Base-by-base conservation (phyloP, 257 asterid species). In the Penstemon newberryi region DNA sequence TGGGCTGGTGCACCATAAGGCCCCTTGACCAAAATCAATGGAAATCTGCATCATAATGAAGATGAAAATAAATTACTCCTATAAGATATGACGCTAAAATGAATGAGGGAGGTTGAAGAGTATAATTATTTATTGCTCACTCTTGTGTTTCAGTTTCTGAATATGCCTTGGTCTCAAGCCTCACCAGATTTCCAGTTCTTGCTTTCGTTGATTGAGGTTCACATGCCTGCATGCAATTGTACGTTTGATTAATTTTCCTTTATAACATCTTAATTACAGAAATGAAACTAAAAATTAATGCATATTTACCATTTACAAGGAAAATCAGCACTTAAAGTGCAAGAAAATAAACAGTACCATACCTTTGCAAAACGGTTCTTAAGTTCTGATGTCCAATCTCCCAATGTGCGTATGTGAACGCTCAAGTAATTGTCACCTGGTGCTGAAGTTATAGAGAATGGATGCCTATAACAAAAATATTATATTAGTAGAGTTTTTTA, bases 1-100 rank as follows among this genome's bases (percentile, higher is more conserved):
- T 93, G 98, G 6, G 98, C 94, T 6, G 98, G 97, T 36, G 98
- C 98, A 0, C 97, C 97, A 37, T 88, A 93, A 3, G 98, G 97
- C 12, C 98, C 98, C 79, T 85, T 93, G 18, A 90, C 80, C 50
- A 79, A n/a, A 9, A 90, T 85, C 51, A 60, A 33, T 0, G 97
- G 96, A 49, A 90, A 90, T 80, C 95, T 90, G 82, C 39, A 8
- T 25, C 33, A 25, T 1, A 25, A 15, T 63, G 58, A 15, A 71
- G 38, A 50, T 49, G 18, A 45, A 41, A 12, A 49, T 3, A 3
- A 9, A 52, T 62, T 25, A 25, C 33, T 25, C 33, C 33, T n/a
- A 45, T 71, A 25, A 25, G 33, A 25, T 25, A 25, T 41, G 8
- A 63, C 39, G 37, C 8, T 36, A 43, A 25, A 13, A 7, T 51